These are phyloP conservation scores for Adansonia digitata DNA, from an alignment of 345 rosid genomes.

Conservation along the genomic window DNA sequence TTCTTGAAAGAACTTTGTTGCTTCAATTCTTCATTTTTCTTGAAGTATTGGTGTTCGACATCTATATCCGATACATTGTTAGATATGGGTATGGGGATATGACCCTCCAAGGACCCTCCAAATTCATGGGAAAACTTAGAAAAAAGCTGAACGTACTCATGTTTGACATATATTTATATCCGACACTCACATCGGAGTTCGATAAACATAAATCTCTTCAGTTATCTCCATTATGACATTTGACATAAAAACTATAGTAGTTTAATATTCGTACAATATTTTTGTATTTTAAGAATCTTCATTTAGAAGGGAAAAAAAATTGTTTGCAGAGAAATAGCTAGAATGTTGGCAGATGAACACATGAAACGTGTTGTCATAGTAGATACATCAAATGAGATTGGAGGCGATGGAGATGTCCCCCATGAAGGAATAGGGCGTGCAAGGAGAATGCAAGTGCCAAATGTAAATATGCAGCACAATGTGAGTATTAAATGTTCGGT, in stretches of 20 bases:
- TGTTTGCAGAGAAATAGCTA: constrained; percentile 64
- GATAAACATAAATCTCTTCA: no score
- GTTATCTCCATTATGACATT: background rate
- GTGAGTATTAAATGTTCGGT: constrained; percentile 35
- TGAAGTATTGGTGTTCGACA: no score
- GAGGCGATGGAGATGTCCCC: constrained; percentile 96
- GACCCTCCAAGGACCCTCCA: no score
- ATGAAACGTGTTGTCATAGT: constrained; percentile 82
- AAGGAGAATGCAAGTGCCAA: constrained; percentile 99
- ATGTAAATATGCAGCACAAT: constrained; percentile 82
- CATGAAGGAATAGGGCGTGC: constrained; percentile 90
- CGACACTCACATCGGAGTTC: no score
- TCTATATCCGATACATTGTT: no score
- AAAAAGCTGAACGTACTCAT: no score
- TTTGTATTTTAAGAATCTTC: constrained; percentile 6
- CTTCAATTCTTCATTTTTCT: background rate
- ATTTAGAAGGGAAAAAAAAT: no score
- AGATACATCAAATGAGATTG: constrained; percentile 90
- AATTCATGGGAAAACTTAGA: no score
- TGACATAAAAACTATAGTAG: background rate
- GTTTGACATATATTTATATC: no score
- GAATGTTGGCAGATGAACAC: constrained; percentile 93
- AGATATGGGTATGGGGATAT: no score
- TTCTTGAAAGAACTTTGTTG: background rate
- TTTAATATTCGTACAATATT: background rate